Conservation (phyloP, 768 basidiomycete species). For the Myochromella boudieri region DNA sequence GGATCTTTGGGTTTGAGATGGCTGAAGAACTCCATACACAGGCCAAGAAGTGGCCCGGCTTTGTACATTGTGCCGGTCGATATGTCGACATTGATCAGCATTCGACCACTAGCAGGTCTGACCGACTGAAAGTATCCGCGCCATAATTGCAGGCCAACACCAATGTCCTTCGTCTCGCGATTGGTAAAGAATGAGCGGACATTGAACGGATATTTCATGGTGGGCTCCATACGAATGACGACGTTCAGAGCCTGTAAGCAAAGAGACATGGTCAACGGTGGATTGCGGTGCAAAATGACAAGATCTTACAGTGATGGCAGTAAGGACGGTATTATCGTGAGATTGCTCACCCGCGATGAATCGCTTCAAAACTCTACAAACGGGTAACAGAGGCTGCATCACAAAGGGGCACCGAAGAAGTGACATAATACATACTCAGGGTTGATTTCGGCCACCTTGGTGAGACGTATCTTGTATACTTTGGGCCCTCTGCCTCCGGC, state of each 20-base stretch:
- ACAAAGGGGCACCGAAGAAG: background rate
- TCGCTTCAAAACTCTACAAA: slow-evolving; percentile 50
- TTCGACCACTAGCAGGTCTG: slow-evolving; percentile 56
- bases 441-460: slow-evolving; percentile 57
- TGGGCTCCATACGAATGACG: slow-evolving; percentile 70
- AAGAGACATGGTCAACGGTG: background rate
- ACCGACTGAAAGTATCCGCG: slow-evolving; percentile 75
- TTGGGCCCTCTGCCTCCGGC: slow-evolving; percentile 49
- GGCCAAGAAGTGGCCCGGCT: slow-evolving; percentile 48
- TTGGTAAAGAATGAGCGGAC: slow-evolving; percentile 73
- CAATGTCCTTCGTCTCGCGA: slow-evolving; percentile 48
- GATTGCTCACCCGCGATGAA: slow-evolving; percentile 62
- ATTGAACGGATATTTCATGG: slow-evolving; percentile 65
- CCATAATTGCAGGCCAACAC: slow-evolving; percentile 60
- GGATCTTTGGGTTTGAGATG: slow-evolving; percentile 34
- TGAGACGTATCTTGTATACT: slow-evolving; percentile 63
- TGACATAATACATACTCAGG: slow-evolving; percentile 36
- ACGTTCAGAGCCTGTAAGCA: slow-evolving; percentile 60
- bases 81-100: slow-evolving; percentile 71
- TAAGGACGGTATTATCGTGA: slow-evolving; percentile 62
- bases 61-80: slow-evolving; percentile 74
- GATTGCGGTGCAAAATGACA: background rate
- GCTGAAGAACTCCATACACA: slow-evolving; percentile 57
- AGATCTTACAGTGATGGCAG: slow-evolving; percentile 57
- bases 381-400: too few species aligned